Evolutionary conservation across 441 rosid species (phyloP).

Genomic region (Biscutella laevigata): DNA sequence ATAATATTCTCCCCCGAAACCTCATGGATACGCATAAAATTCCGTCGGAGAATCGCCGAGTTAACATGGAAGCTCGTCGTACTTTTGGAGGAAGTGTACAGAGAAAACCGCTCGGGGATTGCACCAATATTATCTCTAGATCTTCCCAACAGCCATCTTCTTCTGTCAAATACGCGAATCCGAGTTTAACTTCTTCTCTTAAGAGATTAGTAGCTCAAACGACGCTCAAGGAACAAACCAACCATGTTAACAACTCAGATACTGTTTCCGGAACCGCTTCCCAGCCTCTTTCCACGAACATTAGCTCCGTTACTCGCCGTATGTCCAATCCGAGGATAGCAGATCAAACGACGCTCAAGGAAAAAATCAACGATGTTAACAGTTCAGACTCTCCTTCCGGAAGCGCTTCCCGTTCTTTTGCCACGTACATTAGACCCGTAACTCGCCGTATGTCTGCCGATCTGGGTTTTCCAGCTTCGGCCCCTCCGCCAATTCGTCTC

Average conservation of each 20-base stretch:
- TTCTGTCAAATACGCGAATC: conserved; percentile 29
- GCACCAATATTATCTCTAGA: conserved; percentile 35
- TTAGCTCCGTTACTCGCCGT: too few relatives aligned
- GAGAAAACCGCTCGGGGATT: conserved; percentile 39
- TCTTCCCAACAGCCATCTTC: conserved; percentile 25
- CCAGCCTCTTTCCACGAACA: background rate
- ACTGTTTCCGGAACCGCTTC: background rate
- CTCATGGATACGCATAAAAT: background rate
- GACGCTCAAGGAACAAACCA: conserved; percentile 3
- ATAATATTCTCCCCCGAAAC: background rate
- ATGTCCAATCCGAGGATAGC: too few relatives aligned
- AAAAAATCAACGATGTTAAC: too few relatives aligned
- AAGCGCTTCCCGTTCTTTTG: too few relatives aligned
- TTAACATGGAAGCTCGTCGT: conserved; percentile 17
- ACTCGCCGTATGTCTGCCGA: conserved; percentile 24
- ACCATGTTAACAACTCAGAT: conserved; percentile 2
- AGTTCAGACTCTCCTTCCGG: too few relatives aligned
- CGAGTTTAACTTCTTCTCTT: conserved; percentile 21
- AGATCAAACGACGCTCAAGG: too few relatives aligned
- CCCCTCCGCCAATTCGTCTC: conserved; percentile 19
- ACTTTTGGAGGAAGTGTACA: background rate
- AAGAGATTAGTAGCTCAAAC: conserved; percentile 20
- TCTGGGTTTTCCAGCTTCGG: conserved; percentile 21
- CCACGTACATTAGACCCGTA: too few relatives aligned
- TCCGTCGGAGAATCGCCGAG: background rate